A percentile compares a stretch with the other conserved stretches of the same genome.
Conservation (phyloP, 1,284 basidiomycete species). For the Porodaedalea pini region DNA sequence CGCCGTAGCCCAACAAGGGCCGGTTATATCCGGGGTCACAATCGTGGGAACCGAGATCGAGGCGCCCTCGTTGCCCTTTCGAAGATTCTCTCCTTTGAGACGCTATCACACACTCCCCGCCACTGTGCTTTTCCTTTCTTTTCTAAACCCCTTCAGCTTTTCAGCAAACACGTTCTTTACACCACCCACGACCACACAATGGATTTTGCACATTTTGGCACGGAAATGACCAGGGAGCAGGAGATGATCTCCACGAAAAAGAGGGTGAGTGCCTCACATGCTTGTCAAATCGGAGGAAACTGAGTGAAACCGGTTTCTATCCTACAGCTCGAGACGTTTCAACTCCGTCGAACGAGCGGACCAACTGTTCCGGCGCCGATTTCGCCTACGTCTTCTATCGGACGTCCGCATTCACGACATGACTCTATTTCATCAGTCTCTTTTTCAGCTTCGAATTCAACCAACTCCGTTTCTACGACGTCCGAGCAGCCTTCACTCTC, state of each 20-base stretch:
- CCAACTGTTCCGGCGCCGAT: conserved; percentile 29
- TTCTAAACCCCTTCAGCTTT: conserved; percentile 14
- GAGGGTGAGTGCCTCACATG: conserved; percentile 35
- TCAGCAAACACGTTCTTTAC: conserved; percentile 20
- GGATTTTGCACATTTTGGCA: conserved; percentile 13
- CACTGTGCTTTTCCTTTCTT: conserved; percentile 14
- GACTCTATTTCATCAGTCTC: conserved; percentile 39
- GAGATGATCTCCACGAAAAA: conserved; percentile 41
- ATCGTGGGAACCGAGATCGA: background rate
- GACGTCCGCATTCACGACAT: conserved; percentile 71
- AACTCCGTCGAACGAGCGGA: conserved; percentile 41
- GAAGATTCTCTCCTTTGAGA: conserved; percentile 1
- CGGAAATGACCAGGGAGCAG: conserved; percentile 21
- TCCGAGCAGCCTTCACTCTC: conserved; percentile 34
- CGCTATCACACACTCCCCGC: conserved; percentile 12
- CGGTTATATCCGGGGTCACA: background rate
- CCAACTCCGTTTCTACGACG: conserved; percentile 27
- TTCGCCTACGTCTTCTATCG: conserved; percentile 39
- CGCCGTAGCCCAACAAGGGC: background rate
- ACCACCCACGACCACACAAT: conserved; percentile 2
- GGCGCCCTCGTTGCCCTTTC: background rate
- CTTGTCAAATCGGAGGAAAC: background rate
- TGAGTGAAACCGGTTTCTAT: conserved; percentile 16
- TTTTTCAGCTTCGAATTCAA: conserved; percentile 41
- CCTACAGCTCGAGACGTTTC: conserved; percentile 61